Conservation (phyloP, 2,329 filamentous ascomycete genomes). For the Rhynchosporium graminicola region DNA sequence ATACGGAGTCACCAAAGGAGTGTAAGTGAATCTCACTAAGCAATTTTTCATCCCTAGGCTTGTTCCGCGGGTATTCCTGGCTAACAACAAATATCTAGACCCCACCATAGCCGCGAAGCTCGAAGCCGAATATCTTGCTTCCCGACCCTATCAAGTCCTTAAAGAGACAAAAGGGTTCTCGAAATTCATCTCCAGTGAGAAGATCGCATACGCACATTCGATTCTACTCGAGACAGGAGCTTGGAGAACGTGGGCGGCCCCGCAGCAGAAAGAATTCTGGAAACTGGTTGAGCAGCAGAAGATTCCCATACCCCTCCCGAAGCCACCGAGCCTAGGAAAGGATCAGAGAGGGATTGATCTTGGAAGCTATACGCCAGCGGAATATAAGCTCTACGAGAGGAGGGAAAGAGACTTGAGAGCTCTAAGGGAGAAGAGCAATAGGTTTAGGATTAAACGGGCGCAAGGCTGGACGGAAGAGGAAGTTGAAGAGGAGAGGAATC, state of each 20-base stretch:
- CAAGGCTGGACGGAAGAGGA: slow-evolving; percentile 20
- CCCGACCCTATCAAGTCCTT: slow-evolving; percentile 33
- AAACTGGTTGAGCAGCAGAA: slow-evolving; percentile 32
- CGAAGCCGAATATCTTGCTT: slow-evolving; percentile 33
- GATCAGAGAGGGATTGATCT: slow-evolving; percentile 32
- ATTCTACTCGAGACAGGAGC: slow-evolving; percentile 32
- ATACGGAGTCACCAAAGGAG: slow-evolving; percentile 28
- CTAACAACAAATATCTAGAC: slow-evolving; percentile 26
- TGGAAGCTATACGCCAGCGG: slow-evolving; percentile 30
- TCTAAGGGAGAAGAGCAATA: slow-evolving; percentile 30
- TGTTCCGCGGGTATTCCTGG: background rate
- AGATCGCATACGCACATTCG: slow-evolving; percentile 32
- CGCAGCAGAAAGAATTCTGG: slow-evolving; percentile 37
- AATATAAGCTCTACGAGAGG: slow-evolving; percentile 30
- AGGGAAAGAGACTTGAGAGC: slow-evolving; percentile 27
- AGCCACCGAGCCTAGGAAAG: slow-evolving; percentile 32
- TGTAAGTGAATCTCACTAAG: slow-evolving; percentile 26
- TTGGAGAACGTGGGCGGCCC: slow-evolving; percentile 32
- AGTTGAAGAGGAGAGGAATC: slow-evolving; percentile 35
- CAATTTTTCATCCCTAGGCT: background rate
- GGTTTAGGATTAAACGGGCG: slow-evolving; percentile 27
- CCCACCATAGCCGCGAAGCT: slow-evolving; percentile 35
- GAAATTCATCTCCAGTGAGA: slow-evolving; percentile 31
- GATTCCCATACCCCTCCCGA: slow-evolving; percentile 34
- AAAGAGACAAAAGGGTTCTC: slow-evolving; percentile 30